Evolutionary conservation across 306 rosid species (phyloP).

Genomic region (Lathyrus oleraceus): DNA sequence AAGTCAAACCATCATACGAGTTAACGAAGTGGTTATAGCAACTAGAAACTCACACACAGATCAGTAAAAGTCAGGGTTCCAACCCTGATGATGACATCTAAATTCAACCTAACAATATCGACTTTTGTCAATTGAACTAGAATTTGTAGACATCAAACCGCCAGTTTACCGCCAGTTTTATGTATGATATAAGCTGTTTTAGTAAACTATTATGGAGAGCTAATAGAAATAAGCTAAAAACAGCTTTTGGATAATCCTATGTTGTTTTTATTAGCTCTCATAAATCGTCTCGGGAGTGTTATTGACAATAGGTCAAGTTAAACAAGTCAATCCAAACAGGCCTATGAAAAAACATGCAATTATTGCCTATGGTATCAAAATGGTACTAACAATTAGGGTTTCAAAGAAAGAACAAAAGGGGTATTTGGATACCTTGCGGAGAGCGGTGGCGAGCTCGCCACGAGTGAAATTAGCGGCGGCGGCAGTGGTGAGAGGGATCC

Average conservation of each 20-base stretch:
- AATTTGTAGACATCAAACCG: too few relatives aligned
- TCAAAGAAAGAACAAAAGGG: background rate
- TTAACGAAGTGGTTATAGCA: too few relatives aligned
- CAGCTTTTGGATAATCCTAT: background rate
- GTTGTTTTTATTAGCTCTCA: background rate
- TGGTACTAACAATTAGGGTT: slow-evolving; percentile 36
- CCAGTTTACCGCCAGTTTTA: too few relatives aligned
- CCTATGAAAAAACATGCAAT: too few relatives aligned
- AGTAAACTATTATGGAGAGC: background rate
- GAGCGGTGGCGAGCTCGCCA: slow-evolving; percentile 42
- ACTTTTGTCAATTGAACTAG: too few relatives aligned
- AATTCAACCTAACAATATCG: too few relatives aligned
- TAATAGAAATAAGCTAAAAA: background rate
- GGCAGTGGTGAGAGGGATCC: slow-evolving; percentile 37
- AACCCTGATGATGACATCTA: too few relatives aligned
- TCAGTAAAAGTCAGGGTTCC: too few relatives aligned
- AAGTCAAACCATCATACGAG: too few relatives aligned
- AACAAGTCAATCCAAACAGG: background rate
- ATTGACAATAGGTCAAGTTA: background rate
- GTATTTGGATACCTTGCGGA: slow-evolving; percentile 28
- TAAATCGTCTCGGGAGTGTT: background rate
- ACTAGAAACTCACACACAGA: too few relatives aligned
- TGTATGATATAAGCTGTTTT: too few relatives aligned
- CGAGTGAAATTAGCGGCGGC: slow-evolving; percentile 43
- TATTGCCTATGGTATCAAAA: too few relatives aligned